Evolutionary conservation across 116 monocot genomes (phyloP).

Genomic region (Posidonia oceanica): DNA sequence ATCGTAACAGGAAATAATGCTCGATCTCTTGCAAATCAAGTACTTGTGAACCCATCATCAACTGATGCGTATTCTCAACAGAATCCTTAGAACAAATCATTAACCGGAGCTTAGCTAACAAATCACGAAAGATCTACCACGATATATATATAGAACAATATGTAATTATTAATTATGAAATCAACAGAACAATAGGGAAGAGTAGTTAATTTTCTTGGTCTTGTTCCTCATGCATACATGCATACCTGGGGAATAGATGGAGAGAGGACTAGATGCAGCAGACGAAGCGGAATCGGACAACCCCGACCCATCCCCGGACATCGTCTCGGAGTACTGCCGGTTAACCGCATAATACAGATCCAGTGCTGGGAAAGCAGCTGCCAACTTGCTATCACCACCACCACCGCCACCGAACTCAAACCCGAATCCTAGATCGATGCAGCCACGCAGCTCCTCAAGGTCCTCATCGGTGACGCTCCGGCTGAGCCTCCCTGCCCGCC

Average conservation of each 20-base stretch:
- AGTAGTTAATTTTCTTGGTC: too few relatives aligned
- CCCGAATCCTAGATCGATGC: slow-evolving; percentile 7
- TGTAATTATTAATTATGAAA: too few relatives aligned
- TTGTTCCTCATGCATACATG: too few relatives aligned
- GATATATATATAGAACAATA: too few relatives aligned
- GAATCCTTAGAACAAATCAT: too few relatives aligned
- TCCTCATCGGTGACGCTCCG: slow-evolving; percentile 18
- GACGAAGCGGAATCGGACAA: slow-evolving; percentile 3
- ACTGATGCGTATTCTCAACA: too few relatives aligned
- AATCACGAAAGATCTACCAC: too few relatives aligned
- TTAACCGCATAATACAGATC: slow-evolving; percentile 23
- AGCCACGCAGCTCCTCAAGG: slow-evolving; percentile 16
- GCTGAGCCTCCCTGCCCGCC: slow-evolving; percentile 23
- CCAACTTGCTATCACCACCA: background rate
- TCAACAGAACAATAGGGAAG: too few relatives aligned
- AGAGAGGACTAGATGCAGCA: slow-evolving; percentile 9
- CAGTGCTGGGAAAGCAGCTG: slow-evolving; percentile 20
- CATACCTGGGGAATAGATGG: slow-evolving; percentile 16
- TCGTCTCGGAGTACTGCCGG: background rate
- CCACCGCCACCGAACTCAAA: slow-evolving; percentile 6
- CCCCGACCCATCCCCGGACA: background rate
- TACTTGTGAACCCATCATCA: too few relatives aligned
- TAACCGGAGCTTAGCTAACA: too few relatives aligned
- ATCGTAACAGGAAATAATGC: too few relatives aligned
- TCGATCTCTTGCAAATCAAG: too few relatives aligned